Base-by-base conservation (phyloP, 371 early-diverging fungal genomes). In the Mucor sp. region DNA sequence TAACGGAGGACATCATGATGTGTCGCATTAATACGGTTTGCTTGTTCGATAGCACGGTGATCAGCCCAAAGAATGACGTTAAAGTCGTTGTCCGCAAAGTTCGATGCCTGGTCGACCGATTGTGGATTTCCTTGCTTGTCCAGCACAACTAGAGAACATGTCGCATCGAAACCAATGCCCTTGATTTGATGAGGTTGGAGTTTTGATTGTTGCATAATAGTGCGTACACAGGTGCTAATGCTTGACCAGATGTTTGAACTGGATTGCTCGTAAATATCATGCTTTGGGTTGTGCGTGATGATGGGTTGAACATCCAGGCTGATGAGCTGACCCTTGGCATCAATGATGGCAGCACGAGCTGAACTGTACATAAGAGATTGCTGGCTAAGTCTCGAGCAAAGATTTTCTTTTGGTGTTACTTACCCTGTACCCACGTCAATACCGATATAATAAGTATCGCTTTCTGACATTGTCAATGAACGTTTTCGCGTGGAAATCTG, bases 11-110 rank as follows among this genome's bases (percentile, higher is more conserved):
- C 86, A 4, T 72, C 60, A 60, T 87, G 87, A 23, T 76, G 70
- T 2, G 90, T 90, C 8, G 79, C 83, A 56, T 89, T 88, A 72
- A 93, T 88, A 19, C 81, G 79, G 6, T 76, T 74, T 44, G 93
- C 91, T 70, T 91, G 89, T 0, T 82, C 81, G 9, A 78, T 77
- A 3, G 91, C 90, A 6, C 93, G 81, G 67, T 92, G 92, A 72
- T 93, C 92, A 63, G 89, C 88, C 93, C 93, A 93, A 68, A 93
- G 75, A 55, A 92, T 89, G 39, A 91, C 77, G 58, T 93, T 90
- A 44, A 75, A 74, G 14, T 76, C 60, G 44, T 85, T 61, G 39
- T 85, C 76, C 28, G 74, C 67, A 63, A 81, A 83, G 0, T 63
- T 65, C 41, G 78, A 79, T 0, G 32, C 70, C 8, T 77, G 71